Evolutionary conservation across 768 basidiomycete genomes (phyloP), one percentile per base, ranked within the genome.

Genomic region (Leccinum pellstonianum): DNA sequence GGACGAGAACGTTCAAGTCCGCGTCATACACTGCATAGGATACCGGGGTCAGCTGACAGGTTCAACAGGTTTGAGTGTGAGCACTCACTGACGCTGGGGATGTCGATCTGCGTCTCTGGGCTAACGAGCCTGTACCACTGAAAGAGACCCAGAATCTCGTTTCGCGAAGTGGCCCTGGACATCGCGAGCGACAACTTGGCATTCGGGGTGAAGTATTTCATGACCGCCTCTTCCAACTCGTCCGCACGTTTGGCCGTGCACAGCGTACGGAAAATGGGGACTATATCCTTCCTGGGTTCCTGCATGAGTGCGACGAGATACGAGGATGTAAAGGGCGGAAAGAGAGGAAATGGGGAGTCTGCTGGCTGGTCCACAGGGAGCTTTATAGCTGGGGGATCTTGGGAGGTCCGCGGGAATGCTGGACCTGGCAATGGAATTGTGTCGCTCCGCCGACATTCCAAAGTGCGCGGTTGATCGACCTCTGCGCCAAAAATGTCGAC

Each of bases 111-210:
- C 23, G 81, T 76, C 23, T 69, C 63, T 0, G 86, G 87, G 12
- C 84, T 86, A 67, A 86, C 70, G 35, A 88, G 75, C 53, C 86
- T 83, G 68, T 86, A 86, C 84, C 85, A 88, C 81, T 86, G 84
- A 67, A 83, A 86, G 31, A 67, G 46, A 77, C 83, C 65, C 3
- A 87, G 74, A 27, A 88, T 74, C 19, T 74, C 71, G 17, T 83
- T 80, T 54, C 86, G 77, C 15, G 86, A 86, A 55, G 77, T 77
- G n/a, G 80, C 77, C 0, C 68, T 77, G 75, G 80, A 86, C 27
- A 88, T 58, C 0, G 87, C 85, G 68, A 88, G 86, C 43, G 76
- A 78, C 68, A 88, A 84, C 3, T 74, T 77, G 25, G 83, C 85
- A 61, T 88, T 80, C 3, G 75, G 70, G 5, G 79, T 76, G 70